Evolutionary conservation across 768 basidiomycete species (phyloP), one percentile per base, ranked within the genome.

Genomic region (Pleurotus djamor): DNA sequence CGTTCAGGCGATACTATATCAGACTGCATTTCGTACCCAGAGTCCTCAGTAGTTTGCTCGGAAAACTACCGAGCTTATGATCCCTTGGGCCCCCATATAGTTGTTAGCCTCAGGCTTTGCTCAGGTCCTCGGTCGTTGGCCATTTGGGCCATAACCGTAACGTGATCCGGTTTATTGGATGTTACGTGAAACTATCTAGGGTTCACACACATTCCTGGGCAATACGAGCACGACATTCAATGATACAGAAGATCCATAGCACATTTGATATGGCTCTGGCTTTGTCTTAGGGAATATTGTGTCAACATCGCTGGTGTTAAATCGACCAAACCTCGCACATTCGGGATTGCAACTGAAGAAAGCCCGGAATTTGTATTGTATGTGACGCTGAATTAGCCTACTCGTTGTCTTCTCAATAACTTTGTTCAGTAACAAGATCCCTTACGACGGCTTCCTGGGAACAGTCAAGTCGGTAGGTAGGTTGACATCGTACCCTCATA

Each of bases 381-480:
- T 4, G 54, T 55, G 16, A 28, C 34, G 10, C 32, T 41, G 5
- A 9, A 10, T 55, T 41, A n/a, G n/a, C 17, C 48, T 9, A 9
- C 5, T 50, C 7, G 34, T 8, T 16, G 21, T 8, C 8, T 50
- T n/a, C n/a, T n/a, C n/a, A n/a, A n/a, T n/a, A n/a, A n/a, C n/a
- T n/a, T n/a, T n/a, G n/a, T n/a, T 14, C 16, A 55, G 74, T 3
- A 52, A 70, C 45, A 56, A 66, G n/a, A 71, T 74, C 13, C 73
- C 71, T 4, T 73, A 87, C 59, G 85, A 88, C 63, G 87, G 89
- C 33, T 72, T 91, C 32, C 78, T 86, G 71, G 85, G 84, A 21
- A 64, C 75, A 12, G 72, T 68, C 7, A 68, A 67, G 45, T 64
- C 59, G 34, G 71, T 71, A 37, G 14, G 64, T 36, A 35, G n/a